These are phyloP conservation scores for Penicillium dipodomyicola DNA, from an alignment of 495 filamentous ascomycete genomes.

Conservation along the genomic window DNA sequence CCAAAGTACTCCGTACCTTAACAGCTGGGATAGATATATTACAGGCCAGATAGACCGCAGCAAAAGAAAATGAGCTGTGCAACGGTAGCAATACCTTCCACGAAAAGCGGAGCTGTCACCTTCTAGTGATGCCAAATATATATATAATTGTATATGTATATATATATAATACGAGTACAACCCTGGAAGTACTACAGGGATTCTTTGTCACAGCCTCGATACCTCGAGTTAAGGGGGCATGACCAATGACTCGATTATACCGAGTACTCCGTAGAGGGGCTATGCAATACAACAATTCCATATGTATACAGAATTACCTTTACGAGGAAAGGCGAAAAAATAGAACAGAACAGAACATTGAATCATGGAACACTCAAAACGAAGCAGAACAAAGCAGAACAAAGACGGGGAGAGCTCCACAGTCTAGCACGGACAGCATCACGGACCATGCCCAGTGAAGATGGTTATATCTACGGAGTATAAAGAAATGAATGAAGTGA, in stretches of 20 bases:
- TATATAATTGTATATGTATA: background rate
- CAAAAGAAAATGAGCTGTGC: background rate
- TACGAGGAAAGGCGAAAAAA: background rate
- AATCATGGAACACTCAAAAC: background rate
- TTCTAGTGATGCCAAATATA: background rate
- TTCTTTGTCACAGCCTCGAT: background rate
- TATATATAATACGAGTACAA: background rate
- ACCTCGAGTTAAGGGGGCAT: background rate
- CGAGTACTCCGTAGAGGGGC: background rate
- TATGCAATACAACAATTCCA: background rate
- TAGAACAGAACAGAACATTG: background rate
- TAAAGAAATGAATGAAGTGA: no score
- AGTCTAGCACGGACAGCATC: constrained; percentile 31
- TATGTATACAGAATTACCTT: background rate
- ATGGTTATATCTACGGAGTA: background rate
- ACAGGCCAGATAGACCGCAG: background rate
- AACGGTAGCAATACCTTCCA: background rate
- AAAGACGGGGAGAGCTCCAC: constrained; percentile 6
- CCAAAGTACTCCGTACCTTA: background rate
- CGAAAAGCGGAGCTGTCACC: background rate
- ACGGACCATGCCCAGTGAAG: constrained; percentile 23
- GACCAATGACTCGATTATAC: background rate
- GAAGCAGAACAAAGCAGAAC: background rate
- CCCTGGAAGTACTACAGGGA: background rate
- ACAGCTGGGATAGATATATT: background rate